phyloP scores from a whole-genome alignment of 73 alveolate genomes.

The Loxodes magnus region DNA sequence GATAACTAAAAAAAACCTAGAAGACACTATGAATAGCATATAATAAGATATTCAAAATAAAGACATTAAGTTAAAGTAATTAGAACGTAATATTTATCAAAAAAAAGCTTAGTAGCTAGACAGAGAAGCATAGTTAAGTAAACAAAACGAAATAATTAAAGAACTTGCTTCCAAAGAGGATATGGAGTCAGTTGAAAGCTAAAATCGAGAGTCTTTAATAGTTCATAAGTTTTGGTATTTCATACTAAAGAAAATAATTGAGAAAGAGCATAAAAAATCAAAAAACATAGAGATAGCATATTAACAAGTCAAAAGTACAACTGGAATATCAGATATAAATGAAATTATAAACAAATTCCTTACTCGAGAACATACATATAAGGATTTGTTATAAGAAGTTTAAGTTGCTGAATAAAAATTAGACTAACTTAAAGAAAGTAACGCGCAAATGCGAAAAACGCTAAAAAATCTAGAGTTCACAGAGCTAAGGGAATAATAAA shows the following conservation, averaged over 20 bases:
- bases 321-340: slow-evolving; percentile 66
- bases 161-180: slow-evolving; percentile 39
- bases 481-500: background rate
- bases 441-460: slow-evolving; percentile 32
- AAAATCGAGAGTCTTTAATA: slow-evolving; percentile 55
- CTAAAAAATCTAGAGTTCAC: background rate
- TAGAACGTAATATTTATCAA: slow-evolving; percentile 21
- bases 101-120: slow-evolving; percentile 18
- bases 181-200: slow-evolving; percentile 40
- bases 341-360: slow-evolving; percentile 70
- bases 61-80: slow-evolving; percentile 15
- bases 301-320: slow-evolving; percentile 60
- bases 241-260: slow-evolving; percentile 64
- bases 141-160: slow-evolving; percentile 36
- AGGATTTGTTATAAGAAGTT: slow-evolving; percentile 51
- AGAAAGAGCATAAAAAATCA: slow-evolving; percentile 70
- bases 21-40: slow-evolving; percentile 42
- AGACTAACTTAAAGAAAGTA: slow-evolving; percentile 55
- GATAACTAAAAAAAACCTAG: slow-evolving; percentile 45
- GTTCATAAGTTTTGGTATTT: slow-evolving; percentile 56
- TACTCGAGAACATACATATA: slow-evolving; percentile 71
- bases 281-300: slow-evolving; percentile 66
- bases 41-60: slow-evolving; percentile 23
- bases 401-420: slow-evolving; percentile 64
- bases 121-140: slow-evolving; percentile 25